Base-by-base conservation (phyloP, 1,284 basidiomycete genomes). In the Ustilago nuda region DNA sequence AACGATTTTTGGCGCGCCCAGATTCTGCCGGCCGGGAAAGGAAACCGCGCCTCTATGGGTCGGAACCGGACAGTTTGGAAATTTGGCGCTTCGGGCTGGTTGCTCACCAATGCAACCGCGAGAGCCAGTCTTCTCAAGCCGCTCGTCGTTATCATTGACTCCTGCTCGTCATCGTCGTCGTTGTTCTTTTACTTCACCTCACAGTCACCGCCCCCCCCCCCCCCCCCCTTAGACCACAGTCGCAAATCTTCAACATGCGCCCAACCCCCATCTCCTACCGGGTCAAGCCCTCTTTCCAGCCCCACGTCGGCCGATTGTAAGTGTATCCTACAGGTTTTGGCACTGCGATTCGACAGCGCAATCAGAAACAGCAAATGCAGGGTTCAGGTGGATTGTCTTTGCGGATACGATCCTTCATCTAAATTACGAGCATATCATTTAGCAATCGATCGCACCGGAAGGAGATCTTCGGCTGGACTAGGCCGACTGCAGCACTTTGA, bases 221-320 rank as follows among this genome's bases (percentile, higher is more conserved):
- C 23, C 27, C 4, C 12, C 19, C 19, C 30, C 33, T 36, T 37
- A 56, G 7, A 50, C 6, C 53, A 15, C n/a, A n/a, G 43, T 45
- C 43, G n/a, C 13, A 45, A 45, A 5, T n/a, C 15, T 19, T 51
- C 52, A 66, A 13, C n/a, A 72, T 76, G 70, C 74, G 74, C 43
- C 70, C 74, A 8, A 64, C 74, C 59, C 66, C 74, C 7, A 64
- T 76, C 30, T 48, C 70, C 36, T 66, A 46, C 66, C 66, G 70
- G 27, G 65, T 59, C 61, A 76, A 81, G 73, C 80, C 80, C 51
- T 41, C 64, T 41, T 83, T 83, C 76, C 79, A 83, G 67, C 80
- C 82, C 23, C 80, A 81, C 64, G 67, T 82, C 54, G 76, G 72
- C 50, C 65, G 76, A 64, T 72, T 83, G 72, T 72, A 81, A 82